Percentiles rank a stretch among this genome's conserved stretches.
phyloP scores from a whole-genome alignment of 805 yeast genomes.

The Wickerhamiella kazuoi region DNA sequence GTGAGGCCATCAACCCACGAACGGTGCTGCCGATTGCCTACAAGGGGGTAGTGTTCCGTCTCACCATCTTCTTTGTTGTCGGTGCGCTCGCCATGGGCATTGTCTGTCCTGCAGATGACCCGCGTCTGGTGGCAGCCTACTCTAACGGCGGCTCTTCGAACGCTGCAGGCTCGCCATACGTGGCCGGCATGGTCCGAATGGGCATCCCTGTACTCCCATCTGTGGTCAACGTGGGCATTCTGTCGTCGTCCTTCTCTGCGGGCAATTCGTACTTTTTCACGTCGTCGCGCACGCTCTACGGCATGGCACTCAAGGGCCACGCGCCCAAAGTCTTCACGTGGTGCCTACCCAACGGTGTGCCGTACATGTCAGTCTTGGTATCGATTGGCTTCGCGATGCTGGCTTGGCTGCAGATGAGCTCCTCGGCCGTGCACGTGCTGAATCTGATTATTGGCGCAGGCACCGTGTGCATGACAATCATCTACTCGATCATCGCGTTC shows the following conservation, averaged over 20 bases:
- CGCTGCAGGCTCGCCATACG: slow-evolving; percentile 37
- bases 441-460: slow-evolving; percentile 57
- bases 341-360: slow-evolving; percentile 54
- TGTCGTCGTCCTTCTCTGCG: slow-evolving; percentile 63
- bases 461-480: slow-evolving; percentile 50
- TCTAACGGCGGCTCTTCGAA: slow-evolving; percentile 33
- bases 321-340: slow-evolving; percentile 51
- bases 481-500: slow-evolving; percentile 37
- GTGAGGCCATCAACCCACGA: slow-evolving; percentile 60
- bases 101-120: slow-evolving; percentile 54
- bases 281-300: slow-evolving; percentile 50
- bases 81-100: slow-evolving; percentile 69
- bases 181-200: slow-evolving; percentile 53
- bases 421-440: slow-evolving; percentile 43
- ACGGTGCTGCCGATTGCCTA: slow-evolving; percentile 61
- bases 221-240: slow-evolving; percentile 59
- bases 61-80: slow-evolving; percentile 48
- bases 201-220: slow-evolving; percentile 29
- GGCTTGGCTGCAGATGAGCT: slow-evolving; percentile 46
- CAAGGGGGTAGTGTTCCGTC: slow-evolving; percentile 52
- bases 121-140: slow-evolving; percentile 38
- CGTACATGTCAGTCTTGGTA: slow-evolving; percentile 37
- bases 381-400: slow-evolving; percentile 40
- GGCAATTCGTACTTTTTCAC: slow-evolving; percentile 69
- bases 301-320: slow-evolving; percentile 50